Evolutionary conservation across 2,329 filamentous ascomycete species (phyloP).

Genomic region (Xylaria sp.): DNA sequence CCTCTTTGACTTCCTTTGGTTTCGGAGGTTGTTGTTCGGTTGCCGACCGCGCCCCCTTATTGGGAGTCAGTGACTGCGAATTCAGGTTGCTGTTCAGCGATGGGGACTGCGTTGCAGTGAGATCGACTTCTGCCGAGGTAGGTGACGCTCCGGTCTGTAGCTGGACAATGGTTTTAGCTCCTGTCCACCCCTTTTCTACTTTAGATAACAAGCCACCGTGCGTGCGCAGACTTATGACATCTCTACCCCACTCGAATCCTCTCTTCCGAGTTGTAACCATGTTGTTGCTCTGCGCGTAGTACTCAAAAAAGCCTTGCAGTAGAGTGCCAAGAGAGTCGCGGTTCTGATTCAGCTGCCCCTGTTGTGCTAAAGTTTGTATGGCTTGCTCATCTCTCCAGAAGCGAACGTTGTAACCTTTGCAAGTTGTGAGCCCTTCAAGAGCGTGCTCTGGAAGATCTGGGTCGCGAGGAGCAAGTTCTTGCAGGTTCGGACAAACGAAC

Average conservation of each 20-base stretch:
- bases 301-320: slow-evolving; percentile 87
- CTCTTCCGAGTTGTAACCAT: slow-evolving; percentile 63
- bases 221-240: slow-evolving; percentile 82
- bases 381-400: slow-evolving; percentile 82
- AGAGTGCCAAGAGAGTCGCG: slow-evolving; percentile 75
- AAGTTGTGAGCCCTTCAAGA: slow-evolving; percentile 56
- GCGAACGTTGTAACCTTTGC: slow-evolving; percentile 75
- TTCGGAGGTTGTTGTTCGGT: slow-evolving; percentile 44
- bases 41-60: slow-evolving; percentile 13
- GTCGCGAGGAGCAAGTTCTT: slow-evolving; percentile 61
- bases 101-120: slow-evolving; percentile 33
- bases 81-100: slow-evolving; percentile 37
- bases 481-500: slow-evolving; percentile 86
- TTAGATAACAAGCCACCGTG: slow-evolving; percentile 77
- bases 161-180: slow-evolving; percentile 77
- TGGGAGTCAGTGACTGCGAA: slow-evolving; percentile 31
- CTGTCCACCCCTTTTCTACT: slow-evolving; percentile 84
- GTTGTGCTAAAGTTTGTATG: slow-evolving; percentile 69
- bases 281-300: slow-evolving; percentile 74
- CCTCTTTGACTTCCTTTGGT: slow-evolving; percentile 67
- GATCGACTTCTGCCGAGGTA: slow-evolving; percentile 37
- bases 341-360: slow-evolving; percentile 74
- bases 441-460: slow-evolving; percentile 53
- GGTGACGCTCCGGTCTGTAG: slow-evolving; percentile 53
- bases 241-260: slow-evolving; percentile 82